Evolutionary conservation across 352 stramenopile genomes (phyloP), one percentile per base, ranked within the genome.

Genomic region (Phytophthora boehmeriae): DNA sequence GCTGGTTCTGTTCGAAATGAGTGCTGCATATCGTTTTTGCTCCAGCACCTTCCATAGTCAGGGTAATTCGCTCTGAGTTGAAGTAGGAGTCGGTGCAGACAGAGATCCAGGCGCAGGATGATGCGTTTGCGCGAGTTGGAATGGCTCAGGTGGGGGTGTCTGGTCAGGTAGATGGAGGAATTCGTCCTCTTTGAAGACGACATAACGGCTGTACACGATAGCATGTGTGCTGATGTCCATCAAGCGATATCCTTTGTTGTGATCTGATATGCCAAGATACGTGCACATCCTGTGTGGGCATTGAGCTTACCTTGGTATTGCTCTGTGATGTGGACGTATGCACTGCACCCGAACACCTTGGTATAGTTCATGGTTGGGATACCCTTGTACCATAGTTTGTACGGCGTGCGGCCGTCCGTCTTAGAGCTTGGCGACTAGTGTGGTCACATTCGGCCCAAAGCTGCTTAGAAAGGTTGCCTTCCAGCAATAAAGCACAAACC

Each of bases 301-400:
- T 42, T 16, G 11, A 42, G 42, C 11, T 60, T 60, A n/a, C 53
- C 53, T 5, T 43, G 41, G 16, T 60, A 53, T 46, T 59, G 39
- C 32, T 48, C 47, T 30, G 13, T 52, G 11, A 42, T 42, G 11
- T 42, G 35, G 35, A 42, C 11, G 35, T 42, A 42, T 17, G 17
- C 39, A 22, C 53, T 60, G 17, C 30, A 60, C 16, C 53, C 42
- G n/a, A 60, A 53, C 11, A 38, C 42, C 28, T 42, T 52, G 8
- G 39, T 53, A 9, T 52, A 53, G 0, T 46, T 17, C 43, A 60
- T 47, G 42, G 53, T 53, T 22, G 53, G 43, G n/a, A 47, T 46
- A 8, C 41, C 28, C 3, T 59, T 59, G 52, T 52, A 59, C 28
- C 52, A 59, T 17, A 59, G 43, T 11, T 61, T 32, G 34, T 60